These are phyloP conservation scores for Sporobolomyces pararoseus DNA, from an alignment of 768 basidiomycete species.

Conservation along the genomic window DNA sequence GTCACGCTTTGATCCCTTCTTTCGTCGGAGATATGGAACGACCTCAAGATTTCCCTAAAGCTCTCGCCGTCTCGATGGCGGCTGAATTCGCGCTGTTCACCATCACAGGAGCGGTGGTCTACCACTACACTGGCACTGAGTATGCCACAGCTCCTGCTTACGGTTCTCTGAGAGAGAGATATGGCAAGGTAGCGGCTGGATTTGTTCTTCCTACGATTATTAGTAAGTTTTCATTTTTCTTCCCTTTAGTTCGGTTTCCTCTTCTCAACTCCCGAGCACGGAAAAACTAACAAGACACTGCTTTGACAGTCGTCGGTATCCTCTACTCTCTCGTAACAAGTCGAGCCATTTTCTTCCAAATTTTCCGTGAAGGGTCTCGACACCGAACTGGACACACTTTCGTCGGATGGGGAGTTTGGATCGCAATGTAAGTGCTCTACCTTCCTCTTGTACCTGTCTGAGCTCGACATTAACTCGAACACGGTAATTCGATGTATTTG, in stretches of 20 bases:
- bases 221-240: not conserved
- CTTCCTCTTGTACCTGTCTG: no score
- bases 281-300: no score
- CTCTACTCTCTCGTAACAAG: conserved; percentile 44
- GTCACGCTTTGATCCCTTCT: conserved; percentile 39
- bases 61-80: conserved; percentile 41
- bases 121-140: conserved; percentile 42
- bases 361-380: conserved; percentile 40
- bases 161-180: conserved; percentile 24
- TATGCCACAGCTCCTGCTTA: conserved; percentile 36
- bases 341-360: conserved; percentile 44
- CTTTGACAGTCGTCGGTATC: conserved; percentile 24
- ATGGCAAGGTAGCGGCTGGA: conserved; percentile 40
- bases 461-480: no score
- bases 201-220: conserved; percentile 43
- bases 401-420: conserved; percentile 43
- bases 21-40: conserved; percentile 43
- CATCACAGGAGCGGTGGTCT: conserved; percentile 43
- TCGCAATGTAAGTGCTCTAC: no score
- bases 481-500: no score
- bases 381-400: conserved; percentile 42
- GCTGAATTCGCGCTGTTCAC: conserved; percentile 45
- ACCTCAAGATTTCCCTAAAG: conserved; percentile 47
- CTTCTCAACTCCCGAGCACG: no score
- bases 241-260: no score